Evolutionary conservation across 495 filamentous ascomycete genomes (phyloP), one percentile per base, ranked within the genome.

Genomic region (Cryomyces antarcticus): DNA sequence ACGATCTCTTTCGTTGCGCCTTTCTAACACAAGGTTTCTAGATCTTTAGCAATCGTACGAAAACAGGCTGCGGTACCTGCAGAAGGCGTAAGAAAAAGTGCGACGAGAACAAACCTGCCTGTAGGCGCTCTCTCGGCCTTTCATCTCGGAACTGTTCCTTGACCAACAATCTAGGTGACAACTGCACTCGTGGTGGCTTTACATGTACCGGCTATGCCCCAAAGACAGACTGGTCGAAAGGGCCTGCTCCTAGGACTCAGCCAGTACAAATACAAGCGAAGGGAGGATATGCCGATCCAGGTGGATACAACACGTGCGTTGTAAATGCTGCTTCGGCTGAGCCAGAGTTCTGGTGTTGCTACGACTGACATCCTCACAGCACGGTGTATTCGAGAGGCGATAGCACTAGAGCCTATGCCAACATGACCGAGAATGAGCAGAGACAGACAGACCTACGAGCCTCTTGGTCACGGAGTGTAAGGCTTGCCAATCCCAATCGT

Each of bases 51-150:
- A 95, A 95, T 58, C 73, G 89, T 42, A 96, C 89, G 12, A 96
- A 96, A 64, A 95, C 89, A 30, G 89, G 89, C 12, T 97, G 89
- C 57, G 80, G 94, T 64, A 97, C 89, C 28, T 97, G 89, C 58
- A 70, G 89, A 43, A 72, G 77, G 51, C 72, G 89, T 38, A 97
- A 97, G 72, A 97, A 97, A 73, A 97, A 97, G 61, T 97, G 89
- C 56, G 89, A 97, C 54, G 89, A 97, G 63, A 71, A 71, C 47
- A 88, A 94, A 60, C 89, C 89, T 37, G 79, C 86, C 66, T 97
- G 89, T 93, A 55, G 58, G 74, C 59, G 50, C 34, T 27, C 39
- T 41, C 33, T 40, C 29, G 29, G 9, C 38, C 27, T 39, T 4
- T 36, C 30, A 12, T 33, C 17, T 30, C 27, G 10, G 30, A 34